phyloP scores from a whole-genome alignment of 345 rosid genomes.

The Arabis alpina region DNA sequence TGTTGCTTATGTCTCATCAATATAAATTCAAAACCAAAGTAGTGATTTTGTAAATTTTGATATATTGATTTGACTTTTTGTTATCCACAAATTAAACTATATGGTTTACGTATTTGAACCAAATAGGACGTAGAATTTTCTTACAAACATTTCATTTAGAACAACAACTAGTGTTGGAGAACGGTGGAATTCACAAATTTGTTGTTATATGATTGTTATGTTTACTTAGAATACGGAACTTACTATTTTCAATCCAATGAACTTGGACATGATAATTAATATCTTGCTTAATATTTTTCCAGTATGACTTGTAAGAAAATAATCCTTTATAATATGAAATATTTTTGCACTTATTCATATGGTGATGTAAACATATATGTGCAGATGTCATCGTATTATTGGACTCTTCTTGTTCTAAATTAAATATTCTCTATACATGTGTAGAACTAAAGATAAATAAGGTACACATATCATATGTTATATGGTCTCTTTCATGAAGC shows the following conservation, averaged over 20 bases:
- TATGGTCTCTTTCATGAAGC: constrained; percentile 42
- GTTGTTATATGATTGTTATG: not conserved
- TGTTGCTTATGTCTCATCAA: no score
- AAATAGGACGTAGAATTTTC: no score
- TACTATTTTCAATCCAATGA: constrained; percentile 18
- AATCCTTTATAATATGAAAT: constrained; percentile 6
- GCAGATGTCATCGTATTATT: constrained; percentile 33
- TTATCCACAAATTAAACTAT: no score
- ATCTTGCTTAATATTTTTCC: constrained; percentile 1
- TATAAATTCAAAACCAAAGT: no score
- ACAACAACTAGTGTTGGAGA: not conserved
- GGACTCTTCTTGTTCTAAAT: constrained; percentile 35
- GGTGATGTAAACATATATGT: not conserved
- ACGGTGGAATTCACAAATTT: not conserved
- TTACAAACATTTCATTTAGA: not conserved
- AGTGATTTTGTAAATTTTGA: no score
- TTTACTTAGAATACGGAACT: not conserved
- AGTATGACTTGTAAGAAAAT: constrained; percentile 10
- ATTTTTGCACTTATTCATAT: not conserved
- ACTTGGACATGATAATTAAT: constrained; percentile 13
- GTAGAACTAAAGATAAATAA: constrained; percentile 11
- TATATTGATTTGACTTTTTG: no score
- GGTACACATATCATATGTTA: constrained; percentile 33
- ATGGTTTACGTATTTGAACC: no score
- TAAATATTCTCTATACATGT: constrained; percentile 6